Conservation (phyloP, 257 asterid genomes). For the Lycium ferocissimum region DNA sequence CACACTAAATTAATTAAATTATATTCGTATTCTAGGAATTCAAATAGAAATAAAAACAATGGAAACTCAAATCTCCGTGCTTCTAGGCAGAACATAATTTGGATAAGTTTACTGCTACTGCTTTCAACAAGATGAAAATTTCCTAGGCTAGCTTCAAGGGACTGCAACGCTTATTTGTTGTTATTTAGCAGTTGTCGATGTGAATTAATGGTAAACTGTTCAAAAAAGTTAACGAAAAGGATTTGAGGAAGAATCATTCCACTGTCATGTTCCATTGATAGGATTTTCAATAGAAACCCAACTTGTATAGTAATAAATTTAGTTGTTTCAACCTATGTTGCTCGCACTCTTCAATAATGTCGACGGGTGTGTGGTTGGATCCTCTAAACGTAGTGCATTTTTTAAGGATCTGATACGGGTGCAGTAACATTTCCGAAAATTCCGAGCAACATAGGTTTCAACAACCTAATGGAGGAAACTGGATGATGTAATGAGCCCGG, state of each 20-base stretch:
- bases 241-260: background rate
- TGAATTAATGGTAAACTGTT: background rate
- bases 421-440: too few species aligned
- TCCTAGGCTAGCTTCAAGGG: background rate
- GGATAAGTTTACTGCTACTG: background rate
- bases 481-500: background rate
- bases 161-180: background rate
- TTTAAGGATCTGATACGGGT: too few species aligned
- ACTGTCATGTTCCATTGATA: background rate
- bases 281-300: background rate
- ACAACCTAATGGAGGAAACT: background rate
- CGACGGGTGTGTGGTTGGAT: too few species aligned
- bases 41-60: background rate
- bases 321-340: background rate
- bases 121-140: constrained; percentile 11
- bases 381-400: too few species aligned
- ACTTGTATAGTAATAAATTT: background rate
- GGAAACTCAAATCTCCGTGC: background rate
- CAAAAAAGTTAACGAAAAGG: background rate
- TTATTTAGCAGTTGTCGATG: background rate
- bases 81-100: background rate
- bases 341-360: too few species aligned
- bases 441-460: too few species aligned
- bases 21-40: background rate
- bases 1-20: background rate